Evolutionary conservation across 1,284 basidiomycete genomes (phyloP), one percentile per base, ranked within the genome.

Genomic region (Heterobasidion irregulare): DNA sequence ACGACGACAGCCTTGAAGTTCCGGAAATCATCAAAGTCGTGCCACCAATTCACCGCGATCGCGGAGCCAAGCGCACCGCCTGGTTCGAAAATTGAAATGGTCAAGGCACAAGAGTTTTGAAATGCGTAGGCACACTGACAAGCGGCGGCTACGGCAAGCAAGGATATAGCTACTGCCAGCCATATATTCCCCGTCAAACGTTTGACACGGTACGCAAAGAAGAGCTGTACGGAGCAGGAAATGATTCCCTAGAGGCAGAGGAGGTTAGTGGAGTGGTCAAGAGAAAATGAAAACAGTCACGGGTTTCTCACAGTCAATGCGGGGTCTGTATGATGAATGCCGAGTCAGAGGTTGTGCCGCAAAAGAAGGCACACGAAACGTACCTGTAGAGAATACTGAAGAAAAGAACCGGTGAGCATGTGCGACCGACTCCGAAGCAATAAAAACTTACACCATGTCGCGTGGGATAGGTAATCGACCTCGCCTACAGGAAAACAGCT

Each of bases 181-280:
- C 38, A 41, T 15, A 45, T 52, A 51, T 61, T 66, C 10, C 57
- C 50, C 6, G 64, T 64, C 13, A 67, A 44, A 3, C 58, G 48
- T 26, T 63, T 62, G 41, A 74, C 65, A 9, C 72, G 59, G 70
- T 70, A 72, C 0, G 70, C 70, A 53, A 70, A 73, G 63, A 74
- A 73, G 7, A 66, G 38, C 52, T 74, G 72, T 6, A 71, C 71
- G 12, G 61, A 52, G 15, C 59, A 59, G 0, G 65, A 64, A 52
- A 71, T 70, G 41, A 72, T 63, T 10, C 38, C 38, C 38, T 41
- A 6, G 26, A 26, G 18, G 18, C 18, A 26, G 26, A 26, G 26
- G 26, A 26, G 26, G 38, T 41, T n/a, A 41, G 38, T 41, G 38
- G 10, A 41, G 10, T 26, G 26, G 26, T 5, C 26, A 26, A 26